These are phyloP conservation scores for Neurospora crassa DNA, from an alignment of 2,329 filamentous ascomycete species.

Conservation along the genomic window DNA sequence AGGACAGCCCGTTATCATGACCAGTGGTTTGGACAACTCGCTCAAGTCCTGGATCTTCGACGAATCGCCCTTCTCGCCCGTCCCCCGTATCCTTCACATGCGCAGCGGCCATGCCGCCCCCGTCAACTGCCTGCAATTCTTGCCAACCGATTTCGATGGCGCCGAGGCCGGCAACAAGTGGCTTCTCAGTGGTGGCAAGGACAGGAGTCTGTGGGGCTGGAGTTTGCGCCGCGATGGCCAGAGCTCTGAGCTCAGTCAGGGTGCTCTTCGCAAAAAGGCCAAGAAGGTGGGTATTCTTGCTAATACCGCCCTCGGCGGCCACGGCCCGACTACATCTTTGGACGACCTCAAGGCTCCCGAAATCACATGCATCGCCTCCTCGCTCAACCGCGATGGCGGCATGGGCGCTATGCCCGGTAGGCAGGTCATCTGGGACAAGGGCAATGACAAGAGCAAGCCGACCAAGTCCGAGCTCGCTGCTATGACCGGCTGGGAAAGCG, in stretches of 20 bases:
- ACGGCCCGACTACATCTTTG: slow-evolving; percentile 53
- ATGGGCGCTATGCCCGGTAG: slow-evolving; percentile 77
- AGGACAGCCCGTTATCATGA: slow-evolving; percentile 83
- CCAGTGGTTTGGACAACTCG: slow-evolving; percentile 86
- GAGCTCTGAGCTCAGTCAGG: slow-evolving; percentile 87
- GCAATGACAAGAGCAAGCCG: slow-evolving; percentile 50
- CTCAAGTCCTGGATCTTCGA: slow-evolving; percentile 97
- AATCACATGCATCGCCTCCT: slow-evolving; percentile 85
- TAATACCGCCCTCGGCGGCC: slow-evolving; percentile 38
- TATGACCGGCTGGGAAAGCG: slow-evolving; percentile 91
- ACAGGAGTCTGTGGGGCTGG: slow-evolving; percentile 93
- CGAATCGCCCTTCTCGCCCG: slow-evolving; percentile 76
- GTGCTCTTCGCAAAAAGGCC: slow-evolving; percentile 75
- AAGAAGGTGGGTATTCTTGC: slow-evolving; percentile 74
- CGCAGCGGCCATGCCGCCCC: slow-evolving; percentile 84
- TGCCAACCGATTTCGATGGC: slow-evolving; percentile 83
- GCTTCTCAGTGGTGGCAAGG: slow-evolving; percentile 80
- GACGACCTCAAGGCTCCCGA: slow-evolving; percentile 81
- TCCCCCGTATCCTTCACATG: slow-evolving; percentile 76
- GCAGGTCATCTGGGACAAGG: slow-evolving; percentile 76
- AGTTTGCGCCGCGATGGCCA: slow-evolving; percentile 91
- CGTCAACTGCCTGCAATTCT: slow-evolving; percentile 71
- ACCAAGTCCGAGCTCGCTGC: slow-evolving; percentile 62
- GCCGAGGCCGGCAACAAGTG: slow-evolving; percentile 85
- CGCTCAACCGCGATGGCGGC: slow-evolving; percentile 86